Evolutionary conservation across 1,284 basidiomycete species (phyloP), one percentile per base, ranked within the genome.

Genomic region (Apiotrichum domesticum): DNA sequence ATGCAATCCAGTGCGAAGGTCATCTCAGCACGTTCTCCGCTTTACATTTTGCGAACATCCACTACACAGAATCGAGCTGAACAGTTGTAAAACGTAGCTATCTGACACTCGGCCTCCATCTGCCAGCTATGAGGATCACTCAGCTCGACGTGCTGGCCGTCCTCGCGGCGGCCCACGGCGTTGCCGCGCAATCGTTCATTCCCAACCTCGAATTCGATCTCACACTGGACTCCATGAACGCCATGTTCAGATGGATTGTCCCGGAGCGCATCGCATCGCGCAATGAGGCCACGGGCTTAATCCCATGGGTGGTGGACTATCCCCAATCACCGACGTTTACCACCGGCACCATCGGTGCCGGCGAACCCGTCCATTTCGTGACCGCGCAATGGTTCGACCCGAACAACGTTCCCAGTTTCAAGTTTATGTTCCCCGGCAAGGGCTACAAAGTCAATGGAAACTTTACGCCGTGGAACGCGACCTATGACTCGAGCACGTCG

Each of bases 161-260:
- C 10, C 6, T 35, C 33, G 46, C 14, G 33, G 46, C 34, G 34
- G 33, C 35, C 33, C 46, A 35, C 13, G 46, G 32, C 10, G 29
- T 33, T 9, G 32, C 11, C 46, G 46, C 33, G 11, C 33, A 35
- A 34, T 32, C 32, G 46, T 50, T 50, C 37, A 40, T 21, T 29
- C 51, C 51, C 10, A 45, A 45, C 35, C 51, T 52, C 43, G 29
- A 11, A 33, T 52, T 46, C 35, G 35, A 52, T 35, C 9, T 52
- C 21, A 21, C 15, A 6, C 35, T 43, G 15, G 10, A 21, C 35
- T 32, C 51, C n/a, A 45, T 45, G 43, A 21, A n/a, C 11, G 14
- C 13, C 37, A 39, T 52, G 21, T 45, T 52, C 35, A n/a, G 10
- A n/a, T 2, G 11, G 5, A 8, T 6, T 41, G 21, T 6, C 15